These are phyloP conservation scores for Artemisia argyi DNA, from an alignment of 129 eudicot genomes.

Conservation along the genomic window DNA sequence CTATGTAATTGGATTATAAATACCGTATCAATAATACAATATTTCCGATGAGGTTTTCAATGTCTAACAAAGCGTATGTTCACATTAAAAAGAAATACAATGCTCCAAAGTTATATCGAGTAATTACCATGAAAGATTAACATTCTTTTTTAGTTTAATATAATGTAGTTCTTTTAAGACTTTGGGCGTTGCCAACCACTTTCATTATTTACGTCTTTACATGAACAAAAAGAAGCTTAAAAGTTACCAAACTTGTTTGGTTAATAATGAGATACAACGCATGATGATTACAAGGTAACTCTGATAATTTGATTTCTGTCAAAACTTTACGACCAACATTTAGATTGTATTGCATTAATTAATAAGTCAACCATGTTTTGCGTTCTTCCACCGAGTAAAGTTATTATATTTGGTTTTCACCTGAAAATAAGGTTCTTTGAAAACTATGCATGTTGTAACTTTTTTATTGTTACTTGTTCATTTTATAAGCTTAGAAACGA, in stretches of 20 bases:
- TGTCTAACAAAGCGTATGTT: no score
- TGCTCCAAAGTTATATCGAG: no score
- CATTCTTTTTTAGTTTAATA: no score
- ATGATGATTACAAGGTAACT: not conserved
- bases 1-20: no score
- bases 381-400: not conserved
- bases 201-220: not conserved
- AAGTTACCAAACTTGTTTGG: conserved; percentile 2
- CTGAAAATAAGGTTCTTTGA: no score
- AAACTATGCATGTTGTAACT: no score
- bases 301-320: not conserved
- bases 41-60: no score
- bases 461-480: no score
- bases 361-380: not conserved
- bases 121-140: no score
- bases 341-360: not conserved
- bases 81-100: no score
- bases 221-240: not conserved
- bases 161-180: not conserved
- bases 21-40: no score
- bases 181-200: not conserved
- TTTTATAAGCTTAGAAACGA: no score
- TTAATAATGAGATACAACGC: not conserved
- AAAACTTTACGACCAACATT: conserved; percentile 1
- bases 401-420: not conserved